These are phyloP conservation scores for Rhodocollybia butyracea DNA, from an alignment of 768 basidiomycete species.

Conservation along the genomic window DNA sequence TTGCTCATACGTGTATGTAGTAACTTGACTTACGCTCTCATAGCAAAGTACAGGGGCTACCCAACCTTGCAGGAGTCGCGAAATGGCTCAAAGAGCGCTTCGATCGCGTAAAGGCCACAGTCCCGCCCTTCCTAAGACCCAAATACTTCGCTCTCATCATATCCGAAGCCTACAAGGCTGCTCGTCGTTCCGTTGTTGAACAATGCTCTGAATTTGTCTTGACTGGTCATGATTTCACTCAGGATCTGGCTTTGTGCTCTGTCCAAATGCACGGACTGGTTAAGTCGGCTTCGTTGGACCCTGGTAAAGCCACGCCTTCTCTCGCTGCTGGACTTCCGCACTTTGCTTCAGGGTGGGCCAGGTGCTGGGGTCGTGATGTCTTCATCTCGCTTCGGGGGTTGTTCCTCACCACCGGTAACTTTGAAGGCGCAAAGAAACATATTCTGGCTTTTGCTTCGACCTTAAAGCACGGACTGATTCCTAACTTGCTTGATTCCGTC, in stretches of 20 bases:
- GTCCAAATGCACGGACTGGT: slow-evolving; percentile 92
- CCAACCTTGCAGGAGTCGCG: slow-evolving; percentile 66
- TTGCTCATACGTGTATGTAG: not conserved
- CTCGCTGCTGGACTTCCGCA: slow-evolving; percentile 95
- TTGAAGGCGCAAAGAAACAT: slow-evolving; percentile 79
- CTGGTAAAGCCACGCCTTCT: slow-evolving; percentile 65
- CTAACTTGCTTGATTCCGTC: slow-evolving; percentile 90
- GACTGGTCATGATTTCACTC: slow-evolving; percentile 84
- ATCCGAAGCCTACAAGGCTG: slow-evolving; percentile 89
- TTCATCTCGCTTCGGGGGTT: slow-evolving; percentile 93
- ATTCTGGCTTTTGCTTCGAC: slow-evolving; percentile 93
- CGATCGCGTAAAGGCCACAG: slow-evolving; percentile 67
- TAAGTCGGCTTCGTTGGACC: slow-evolving; percentile 85
- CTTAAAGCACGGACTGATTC: slow-evolving; percentile 93
- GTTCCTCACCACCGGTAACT: slow-evolving; percentile 91
- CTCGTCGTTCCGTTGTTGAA: slow-evolving; percentile 77
- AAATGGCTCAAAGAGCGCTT: slow-evolving; percentile 89
- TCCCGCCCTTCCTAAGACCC: slow-evolving; percentile 87
- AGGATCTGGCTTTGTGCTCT: slow-evolving; percentile 81
- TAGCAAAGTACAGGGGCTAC: slow-evolving; percentile 53
- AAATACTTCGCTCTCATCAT: slow-evolving; percentile 95
- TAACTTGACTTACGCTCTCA: slow-evolving; percentile 8
- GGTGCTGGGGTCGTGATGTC: slow-evolving; percentile 94
- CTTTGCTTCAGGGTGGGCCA: slow-evolving; percentile 89
- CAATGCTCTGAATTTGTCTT: slow-evolving; percentile 86